Evolutionary conservation across 1,139 yeast genomes (phyloP), one percentile per base, ranked within the genome.

Genomic region (Protomyces macrosporus): DNA sequence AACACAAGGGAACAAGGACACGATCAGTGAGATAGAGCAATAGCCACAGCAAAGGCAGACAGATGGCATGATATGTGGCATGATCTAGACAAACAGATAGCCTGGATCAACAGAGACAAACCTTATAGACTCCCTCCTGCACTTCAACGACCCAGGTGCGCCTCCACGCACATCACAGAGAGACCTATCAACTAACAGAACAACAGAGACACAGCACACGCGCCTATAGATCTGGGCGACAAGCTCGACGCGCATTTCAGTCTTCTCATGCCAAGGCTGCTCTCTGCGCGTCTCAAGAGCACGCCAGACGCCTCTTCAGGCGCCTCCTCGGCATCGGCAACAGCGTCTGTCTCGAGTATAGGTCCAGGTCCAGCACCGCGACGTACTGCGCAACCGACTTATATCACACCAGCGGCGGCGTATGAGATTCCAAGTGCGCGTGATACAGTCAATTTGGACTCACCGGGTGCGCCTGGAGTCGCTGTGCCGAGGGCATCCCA

Each of bases 71-170:
- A 36, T 16, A 58, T 58, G 62, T 50, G 36, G 54, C 45, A 39
- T n/a, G 52, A 58, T 42, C 53, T 58, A 30, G 45, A 48, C 30
- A 56, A 58, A 33, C 62, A 58, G 16, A 42, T 58, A 10, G 53
- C 34, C 14, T 58, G 62, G 62, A 55, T 58, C 30, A 34, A 51
- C 45, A 36, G 40, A 34, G 16, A 39, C n/a, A 55, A 48, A 34
- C 34, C 61, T 3, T 36, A 33, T 32, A 50, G 61, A 36, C 36
- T 34, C 55, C 37, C 61, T 4, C 16, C 23, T 37, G 50, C 10
- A 1, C 34, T 7, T 4, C 42, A 39, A 35, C 45, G 7, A 40
- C 36, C 53, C 4, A 14, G 45, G 53, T 48, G 45, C 7, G 42
- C 45, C 33, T 23, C 1, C 32, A n/a, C 33, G 45, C n/a, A 4